These are phyloP conservation scores for Rauvolfia tetraphylla DNA, from an alignment of 257 asterid species.

Conservation along the genomic window DNA sequence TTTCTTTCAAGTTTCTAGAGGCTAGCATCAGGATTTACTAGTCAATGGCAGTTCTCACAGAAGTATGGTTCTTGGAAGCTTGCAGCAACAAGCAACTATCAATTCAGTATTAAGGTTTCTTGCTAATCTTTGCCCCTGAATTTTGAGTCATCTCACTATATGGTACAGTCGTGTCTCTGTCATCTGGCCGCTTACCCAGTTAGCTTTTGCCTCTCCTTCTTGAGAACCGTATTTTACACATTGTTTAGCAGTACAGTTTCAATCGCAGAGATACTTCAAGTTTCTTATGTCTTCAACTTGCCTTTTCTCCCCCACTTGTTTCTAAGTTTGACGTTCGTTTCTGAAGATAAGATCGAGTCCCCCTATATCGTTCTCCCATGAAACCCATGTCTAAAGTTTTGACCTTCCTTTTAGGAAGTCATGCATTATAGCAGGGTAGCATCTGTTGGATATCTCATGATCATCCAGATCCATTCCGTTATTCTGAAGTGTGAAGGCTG, in stretches of 20 bases:
- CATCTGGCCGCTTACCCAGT: background rate
- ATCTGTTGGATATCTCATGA: too few relatives aligned
- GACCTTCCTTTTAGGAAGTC: too few relatives aligned
- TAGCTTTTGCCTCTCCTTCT: background rate
- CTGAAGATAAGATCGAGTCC: too few relatives aligned
- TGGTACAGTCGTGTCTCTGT: background rate
- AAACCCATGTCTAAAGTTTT: background rate
- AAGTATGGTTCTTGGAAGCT: background rate
- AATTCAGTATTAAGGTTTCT: background rate
- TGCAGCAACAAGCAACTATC: background rate
- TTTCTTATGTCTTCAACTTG: too few relatives aligned
- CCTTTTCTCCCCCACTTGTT: too few relatives aligned
- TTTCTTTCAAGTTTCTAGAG: background rate
- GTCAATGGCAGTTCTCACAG: background rate
- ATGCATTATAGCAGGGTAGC: too few relatives aligned
- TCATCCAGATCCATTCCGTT: too few relatives aligned
- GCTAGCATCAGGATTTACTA: background rate
- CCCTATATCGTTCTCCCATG: too few relatives aligned
- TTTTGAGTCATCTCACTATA: background rate
- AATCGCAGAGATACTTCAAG: too few relatives aligned
- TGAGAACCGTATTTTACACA: background rate
- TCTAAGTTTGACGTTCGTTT: too few relatives aligned
- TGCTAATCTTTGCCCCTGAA: background rate
- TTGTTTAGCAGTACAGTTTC: too few relatives aligned
- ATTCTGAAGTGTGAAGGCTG: too few relatives aligned